Percentiles rank a stretch among this genome's conserved stretches.
Conservation (phyloP, 2,329 filamentous ascomycete genomes). For the Aspergillus caelatus region DNA sequence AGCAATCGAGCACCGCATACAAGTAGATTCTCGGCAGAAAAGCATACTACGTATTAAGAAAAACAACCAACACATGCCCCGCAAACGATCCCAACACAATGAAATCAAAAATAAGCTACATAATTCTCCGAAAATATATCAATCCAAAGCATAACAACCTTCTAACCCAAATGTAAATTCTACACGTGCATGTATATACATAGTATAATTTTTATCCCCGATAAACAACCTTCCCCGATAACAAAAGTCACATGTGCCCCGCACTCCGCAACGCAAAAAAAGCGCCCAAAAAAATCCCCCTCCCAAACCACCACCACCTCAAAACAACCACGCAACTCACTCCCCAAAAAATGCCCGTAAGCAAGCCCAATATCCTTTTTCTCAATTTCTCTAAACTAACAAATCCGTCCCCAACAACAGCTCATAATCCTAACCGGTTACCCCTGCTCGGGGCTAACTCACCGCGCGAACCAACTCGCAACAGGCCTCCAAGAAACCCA, state of each 20-base stretch:
- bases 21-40: neutral
- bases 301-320: constrained; percentile 7
- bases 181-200: neutral
- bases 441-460: constrained; percentile 65
- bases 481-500: constrained; percentile 52
- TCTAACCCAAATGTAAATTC: neutral
- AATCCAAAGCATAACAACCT: neutral
- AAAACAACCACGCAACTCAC: constrained; percentile 23
- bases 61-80: neutral
- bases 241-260: constrained; percentile 19
- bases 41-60: neutral
- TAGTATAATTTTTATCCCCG: no score
- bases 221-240: no score
- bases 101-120: neutral
- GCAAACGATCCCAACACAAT: neutral
- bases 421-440: constrained; percentile 65
- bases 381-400: neutral
- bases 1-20: neutral
- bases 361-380: no score
- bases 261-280: constrained; percentile 17
- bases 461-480: constrained; percentile 61
- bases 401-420: constrained; percentile 36
- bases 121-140: neutral
- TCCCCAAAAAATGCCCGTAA: neutral
- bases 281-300: constrained; percentile 13